These are phyloP conservation scores for Cladosporium sp. DNA, from an alignment of 2,329 filamentous ascomycete genomes.

Conservation along the genomic window DNA sequence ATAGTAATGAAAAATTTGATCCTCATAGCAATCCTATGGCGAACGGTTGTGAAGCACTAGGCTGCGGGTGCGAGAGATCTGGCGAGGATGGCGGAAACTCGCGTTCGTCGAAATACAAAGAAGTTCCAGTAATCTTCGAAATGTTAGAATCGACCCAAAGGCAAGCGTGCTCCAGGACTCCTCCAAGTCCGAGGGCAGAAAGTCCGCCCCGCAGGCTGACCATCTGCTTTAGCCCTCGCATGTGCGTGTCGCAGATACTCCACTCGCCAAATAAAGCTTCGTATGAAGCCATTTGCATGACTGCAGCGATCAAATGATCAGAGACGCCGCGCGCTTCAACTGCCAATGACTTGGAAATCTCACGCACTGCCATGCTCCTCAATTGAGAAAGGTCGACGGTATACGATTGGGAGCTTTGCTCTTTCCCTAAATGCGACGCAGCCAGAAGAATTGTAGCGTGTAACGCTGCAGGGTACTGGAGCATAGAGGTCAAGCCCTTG, in stretches of 20 bases:
- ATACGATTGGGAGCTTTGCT: slow-evolving; percentile 25
- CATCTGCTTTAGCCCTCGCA: slow-evolving; percentile 41
- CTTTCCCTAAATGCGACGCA: slow-evolving; percentile 34
- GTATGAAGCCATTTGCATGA: slow-evolving; percentile 48
- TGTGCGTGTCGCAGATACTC: slow-evolving; percentile 42
- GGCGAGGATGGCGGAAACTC: slow-evolving; percentile 14
- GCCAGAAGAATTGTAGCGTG: slow-evolving; percentile 38
- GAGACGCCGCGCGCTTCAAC: slow-evolving; percentile 26
- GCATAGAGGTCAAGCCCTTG: slow-evolving; percentile 32
- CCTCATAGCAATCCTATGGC: no score
- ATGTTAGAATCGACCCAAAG: slow-evolving; percentile 42
- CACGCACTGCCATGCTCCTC: slow-evolving; percentile 38
- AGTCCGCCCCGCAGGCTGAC: slow-evolving; percentile 43
- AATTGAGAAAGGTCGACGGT: slow-evolving; percentile 35
- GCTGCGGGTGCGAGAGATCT: slow-evolving; percentile 13
- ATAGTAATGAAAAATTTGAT: no score
- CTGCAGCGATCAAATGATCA: slow-evolving; percentile 43
- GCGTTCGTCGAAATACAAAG: slow-evolving; percentile 22
- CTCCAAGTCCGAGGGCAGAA: slow-evolving; percentile 37
- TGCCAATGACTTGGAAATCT: slow-evolving; percentile 38
- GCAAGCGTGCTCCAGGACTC: slow-evolving; percentile 41
- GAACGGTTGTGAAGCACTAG: slow-evolving; percentile 5
- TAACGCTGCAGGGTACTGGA: slow-evolving; percentile 35
- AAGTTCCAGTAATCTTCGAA: slow-evolving; percentile 16
- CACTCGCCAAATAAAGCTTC: slow-evolving; percentile 45